Evolutionary conservation across 2,329 filamentous ascomycete species (phyloP), one percentile per base, ranked within the genome.

Genomic region (Paracorniculantispora psalliotae): DNA sequence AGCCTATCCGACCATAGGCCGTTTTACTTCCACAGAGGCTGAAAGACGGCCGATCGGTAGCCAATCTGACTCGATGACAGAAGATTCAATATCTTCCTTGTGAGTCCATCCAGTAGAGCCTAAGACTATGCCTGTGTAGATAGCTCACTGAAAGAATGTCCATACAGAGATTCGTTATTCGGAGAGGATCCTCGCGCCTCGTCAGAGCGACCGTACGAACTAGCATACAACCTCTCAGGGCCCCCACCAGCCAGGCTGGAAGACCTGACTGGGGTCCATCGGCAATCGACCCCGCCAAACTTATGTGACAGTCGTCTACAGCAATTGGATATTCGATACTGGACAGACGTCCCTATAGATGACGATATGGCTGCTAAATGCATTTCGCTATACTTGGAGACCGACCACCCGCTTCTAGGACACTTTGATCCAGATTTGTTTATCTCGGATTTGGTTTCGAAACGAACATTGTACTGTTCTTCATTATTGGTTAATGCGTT

Each of bases 391-490:
- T 75, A 75, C 44, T 60, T 75, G 5, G 63, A 67, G 53, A 75
- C 72, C 1, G 73, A 77, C 13, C 71, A 75, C 53, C 72, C 74
- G 0, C 63, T 77, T 1, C 61, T 77, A 13, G 72, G 71, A 1
- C 57, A 67, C 0, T 77, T 77, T 44, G 66, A 73, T 26, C 61
- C 74, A 0, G 19, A 65, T 21, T 61, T 73, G 0, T 74, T 77
- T 44, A 59, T 76, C 15, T 50, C 63, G 10, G 69, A 75, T 55
- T 62, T 76, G 2, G 59, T 71, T 3, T 52, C 59, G 15, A 57
- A 63, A 4, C 57, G 59, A 15, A 47, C 55, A 2, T 60, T 63
- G 0, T 69, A 68, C 51, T 76, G 73, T 46, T 73, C 72, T 2
- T 61, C 63, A 1, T 67, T 76, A 10, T 60, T 76, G 0, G 70